phyloP scores from a whole-genome alignment of 2,329 filamentous ascomycete genomes.

The Ceratocystis destructans region DNA sequence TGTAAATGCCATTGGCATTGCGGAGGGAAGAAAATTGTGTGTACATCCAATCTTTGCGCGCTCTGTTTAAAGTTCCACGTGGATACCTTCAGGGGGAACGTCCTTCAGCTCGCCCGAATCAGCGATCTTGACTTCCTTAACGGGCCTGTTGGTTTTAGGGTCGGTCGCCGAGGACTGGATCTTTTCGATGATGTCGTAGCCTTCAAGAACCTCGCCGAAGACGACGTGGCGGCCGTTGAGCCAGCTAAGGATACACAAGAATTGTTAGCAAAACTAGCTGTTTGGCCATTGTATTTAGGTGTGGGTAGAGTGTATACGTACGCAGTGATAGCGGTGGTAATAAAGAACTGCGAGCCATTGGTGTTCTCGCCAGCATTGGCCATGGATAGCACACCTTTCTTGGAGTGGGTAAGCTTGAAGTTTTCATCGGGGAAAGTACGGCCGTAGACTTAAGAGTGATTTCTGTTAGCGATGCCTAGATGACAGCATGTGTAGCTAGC shows the following conservation, averaged over 20 bases:
- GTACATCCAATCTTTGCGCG: slow-evolving; percentile 4
- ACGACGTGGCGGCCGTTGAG: slow-evolving; percentile 76
- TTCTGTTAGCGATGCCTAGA: background rate
- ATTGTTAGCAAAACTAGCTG: background rate
- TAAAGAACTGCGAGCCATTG: slow-evolving; percentile 85
- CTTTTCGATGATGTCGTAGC: slow-evolving; percentile 65
- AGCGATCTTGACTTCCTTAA: slow-evolving; percentile 56
- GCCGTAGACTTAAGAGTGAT: slow-evolving; percentile 55
- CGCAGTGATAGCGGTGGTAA: slow-evolving; percentile 69
- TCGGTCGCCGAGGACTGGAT: slow-evolving; percentile 59
- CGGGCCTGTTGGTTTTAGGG: slow-evolving; percentile 50
- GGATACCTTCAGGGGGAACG: slow-evolving; percentile 83
- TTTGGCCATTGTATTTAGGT: background rate
- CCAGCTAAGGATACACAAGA: slow-evolving; percentile 39
- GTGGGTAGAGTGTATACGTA: slow-evolving; percentile 29
- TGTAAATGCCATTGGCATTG: background rate
- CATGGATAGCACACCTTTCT: slow-evolving; percentile 73
- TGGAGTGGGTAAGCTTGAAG: slow-evolving; percentile 89
- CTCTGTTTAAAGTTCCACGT: slow-evolving; percentile 61
- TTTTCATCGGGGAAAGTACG: slow-evolving; percentile 78
- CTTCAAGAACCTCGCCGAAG: slow-evolving; percentile 79
- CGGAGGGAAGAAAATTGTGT: background rate
- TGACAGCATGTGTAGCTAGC: background rate
- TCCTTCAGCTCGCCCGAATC: slow-evolving; percentile 67
- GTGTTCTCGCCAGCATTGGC: slow-evolving; percentile 75